A percentile compares a stretch with the other conserved stretches of the same genome.
Conservation (phyloP, 352 stramenopile species). For the Pythium brachiatum region DNA sequence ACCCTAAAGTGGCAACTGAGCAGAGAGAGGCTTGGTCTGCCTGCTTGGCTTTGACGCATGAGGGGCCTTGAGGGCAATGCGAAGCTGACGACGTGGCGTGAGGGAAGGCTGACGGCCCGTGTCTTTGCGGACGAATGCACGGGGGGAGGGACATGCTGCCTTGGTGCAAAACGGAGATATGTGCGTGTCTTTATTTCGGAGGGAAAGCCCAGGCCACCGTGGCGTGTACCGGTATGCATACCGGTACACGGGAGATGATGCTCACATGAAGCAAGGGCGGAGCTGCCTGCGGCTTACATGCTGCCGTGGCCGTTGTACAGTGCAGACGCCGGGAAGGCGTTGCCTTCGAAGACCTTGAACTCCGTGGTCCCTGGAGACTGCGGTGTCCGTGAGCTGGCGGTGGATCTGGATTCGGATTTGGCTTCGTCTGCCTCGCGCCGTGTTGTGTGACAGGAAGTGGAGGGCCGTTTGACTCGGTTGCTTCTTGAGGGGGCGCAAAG, state of each 20-base stretch:
- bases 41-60: slow-evolving; percentile 13
- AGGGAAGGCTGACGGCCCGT: not conserved
- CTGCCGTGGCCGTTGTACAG: no score
- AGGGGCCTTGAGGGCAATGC: not conserved
- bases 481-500: slow-evolving; percentile 10
- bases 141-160: not conserved
- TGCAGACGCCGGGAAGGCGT: no score
- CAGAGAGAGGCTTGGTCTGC: not conserved
- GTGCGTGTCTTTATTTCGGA: slow-evolving; percentile 14
- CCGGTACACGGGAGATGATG: no score
- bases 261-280: no score
- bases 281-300: no score
- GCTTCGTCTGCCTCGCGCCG: not conserved
- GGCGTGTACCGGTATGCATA: no score
- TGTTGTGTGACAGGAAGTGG: not conserved
- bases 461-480: slow-evolving; percentile 2
- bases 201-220: not conserved
- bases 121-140: slow-evolving; percentile 14
- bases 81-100: slow-evolving; percentile 9
- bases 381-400: no score
- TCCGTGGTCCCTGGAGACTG: not conserved
- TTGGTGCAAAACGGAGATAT: not conserved
- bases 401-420: not conserved
- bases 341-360: no score
- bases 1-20: slow-evolving; percentile 14